Conservation (phyloP, 441 rosid species). For the Euphorbia celastroides region DNA sequence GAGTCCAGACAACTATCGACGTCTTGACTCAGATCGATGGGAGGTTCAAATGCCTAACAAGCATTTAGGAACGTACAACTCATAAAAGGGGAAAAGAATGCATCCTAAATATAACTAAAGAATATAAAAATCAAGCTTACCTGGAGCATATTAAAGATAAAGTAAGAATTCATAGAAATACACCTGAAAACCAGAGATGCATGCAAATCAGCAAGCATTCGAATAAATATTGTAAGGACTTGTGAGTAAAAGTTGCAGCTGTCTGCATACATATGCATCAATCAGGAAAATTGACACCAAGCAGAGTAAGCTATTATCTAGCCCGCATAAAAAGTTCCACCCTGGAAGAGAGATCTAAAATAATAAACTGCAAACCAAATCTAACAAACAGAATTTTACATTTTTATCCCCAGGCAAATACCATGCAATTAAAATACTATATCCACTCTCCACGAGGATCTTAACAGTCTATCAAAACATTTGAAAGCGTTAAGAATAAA, state of each 20-base stretch:
- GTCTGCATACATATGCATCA: not conserved
- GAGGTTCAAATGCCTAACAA: conserved; percentile 93
- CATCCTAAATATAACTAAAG: conserved; percentile 2
- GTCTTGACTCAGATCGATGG: conserved; percentile 87
- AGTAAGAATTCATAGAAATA: conserved; percentile 70
- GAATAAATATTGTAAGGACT: not conserved
- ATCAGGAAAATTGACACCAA: not conserved
- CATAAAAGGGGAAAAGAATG: conserved; percentile 3
- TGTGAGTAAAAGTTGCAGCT: not conserved
- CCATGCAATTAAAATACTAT: not conserved
- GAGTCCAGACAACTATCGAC: conserved; percentile 43
- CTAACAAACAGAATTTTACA: not conserved
- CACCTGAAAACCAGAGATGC: conserved; percentile 53
- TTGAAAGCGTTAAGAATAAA: no score
- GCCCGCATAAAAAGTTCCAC: not conserved
- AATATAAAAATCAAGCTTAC: conserved; percentile 33
- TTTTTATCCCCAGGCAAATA: not conserved
- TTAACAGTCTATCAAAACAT: not conserved
- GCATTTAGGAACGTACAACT: conserved; percentile 16
- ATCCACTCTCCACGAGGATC: not conserved
- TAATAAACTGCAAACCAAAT: not conserved
- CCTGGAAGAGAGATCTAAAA: not conserved
- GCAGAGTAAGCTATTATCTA: not conserved
- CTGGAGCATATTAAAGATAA: conserved; percentile 87
- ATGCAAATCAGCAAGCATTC: not conserved